A percentile compares a stretch with the other conserved stretches of the same genome.
Evolutionary conservation across 2,329 filamentous ascomycete species (phyloP).

Genomic region (Immersiporthe knoxdaviesiana): DNA sequence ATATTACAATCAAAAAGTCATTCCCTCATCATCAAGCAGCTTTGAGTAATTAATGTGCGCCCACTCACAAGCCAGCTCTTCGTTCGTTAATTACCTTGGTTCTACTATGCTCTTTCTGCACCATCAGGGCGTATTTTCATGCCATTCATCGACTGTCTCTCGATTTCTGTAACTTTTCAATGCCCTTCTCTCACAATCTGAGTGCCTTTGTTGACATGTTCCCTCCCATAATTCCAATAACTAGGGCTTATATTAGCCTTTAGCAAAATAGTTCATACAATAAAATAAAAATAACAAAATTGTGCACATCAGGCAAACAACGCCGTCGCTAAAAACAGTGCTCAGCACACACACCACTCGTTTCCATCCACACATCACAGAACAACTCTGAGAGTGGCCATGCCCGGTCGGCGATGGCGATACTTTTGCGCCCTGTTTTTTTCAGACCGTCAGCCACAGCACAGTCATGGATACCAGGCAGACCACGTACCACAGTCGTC

Average conservation of each 20-base stretch:
- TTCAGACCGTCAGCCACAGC: constrained; percentile 11
- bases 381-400: background rate
- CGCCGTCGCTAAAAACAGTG: too few relatives aligned
- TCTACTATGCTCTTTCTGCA: background rate
- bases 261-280: too few relatives aligned
- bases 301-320: too few relatives aligned
- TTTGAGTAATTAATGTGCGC: background rate
- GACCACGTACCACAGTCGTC: constrained; percentile 10
- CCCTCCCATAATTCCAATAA: too few relatives aligned
- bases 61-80: background rate
- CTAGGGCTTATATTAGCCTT: too few relatives aligned
- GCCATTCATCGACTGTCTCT: too few relatives aligned
- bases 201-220: too few relatives aligned
- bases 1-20: background rate
- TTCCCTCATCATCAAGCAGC: background rate
- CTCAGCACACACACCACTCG: too few relatives aligned
- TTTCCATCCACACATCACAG: background rate
- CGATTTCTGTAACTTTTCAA: too few relatives aligned
- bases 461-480: background rate
- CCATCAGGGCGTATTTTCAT: too few relatives aligned
- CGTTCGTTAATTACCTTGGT: background rate
- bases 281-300: too few relatives aligned
- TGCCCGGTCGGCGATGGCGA: background rate
- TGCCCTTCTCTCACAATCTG: too few relatives aligned
- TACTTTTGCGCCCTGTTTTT: background rate